phyloP scores from a whole-genome alignment of 805 yeast genomes.

The Clavispora asparagi region DNA sequence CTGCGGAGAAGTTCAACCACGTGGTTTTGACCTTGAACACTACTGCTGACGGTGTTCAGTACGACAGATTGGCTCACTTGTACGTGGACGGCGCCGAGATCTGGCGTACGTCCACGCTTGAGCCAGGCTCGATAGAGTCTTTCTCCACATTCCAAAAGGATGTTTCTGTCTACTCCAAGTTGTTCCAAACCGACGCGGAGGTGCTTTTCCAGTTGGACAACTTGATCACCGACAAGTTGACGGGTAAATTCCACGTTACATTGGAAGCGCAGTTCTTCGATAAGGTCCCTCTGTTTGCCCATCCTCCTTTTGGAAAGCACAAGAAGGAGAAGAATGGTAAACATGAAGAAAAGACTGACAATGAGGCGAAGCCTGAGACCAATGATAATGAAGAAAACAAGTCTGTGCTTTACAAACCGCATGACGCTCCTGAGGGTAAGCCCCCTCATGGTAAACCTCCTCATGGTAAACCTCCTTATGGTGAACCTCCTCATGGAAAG shows the following conservation, averaged over 20 bases:
- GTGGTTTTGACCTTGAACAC: conserved; percentile 52
- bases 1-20: conserved; percentile 44
- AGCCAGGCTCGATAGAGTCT: conserved; percentile 45
- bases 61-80: conserved; percentile 59
- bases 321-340: background rate
- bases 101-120: conserved; percentile 73
- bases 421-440: no score
- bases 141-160: conserved; percentile 57
- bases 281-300: background rate
- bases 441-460: background rate
- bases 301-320: no score
- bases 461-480: background rate
- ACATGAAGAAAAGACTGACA: background rate
- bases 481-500: background rate
- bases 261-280: conserved; percentile 49
- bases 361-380: no score
- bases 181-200: conserved; percentile 43
- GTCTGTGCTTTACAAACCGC: no score
- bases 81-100: conserved; percentile 58
- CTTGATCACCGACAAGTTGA: conserved; percentile 42
- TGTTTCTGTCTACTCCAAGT: conserved; percentile 46
- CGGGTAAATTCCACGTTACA: conserved; percentile 55
- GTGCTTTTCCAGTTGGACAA: conserved; percentile 64
- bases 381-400: background rate
- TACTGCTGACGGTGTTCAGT: conserved; percentile 55